Evolutionary conservation across 2,329 filamentous ascomycete genomes (phyloP), one percentile per base, ranked within the genome.

Genomic region (Thelonectria blattea): DNA sequence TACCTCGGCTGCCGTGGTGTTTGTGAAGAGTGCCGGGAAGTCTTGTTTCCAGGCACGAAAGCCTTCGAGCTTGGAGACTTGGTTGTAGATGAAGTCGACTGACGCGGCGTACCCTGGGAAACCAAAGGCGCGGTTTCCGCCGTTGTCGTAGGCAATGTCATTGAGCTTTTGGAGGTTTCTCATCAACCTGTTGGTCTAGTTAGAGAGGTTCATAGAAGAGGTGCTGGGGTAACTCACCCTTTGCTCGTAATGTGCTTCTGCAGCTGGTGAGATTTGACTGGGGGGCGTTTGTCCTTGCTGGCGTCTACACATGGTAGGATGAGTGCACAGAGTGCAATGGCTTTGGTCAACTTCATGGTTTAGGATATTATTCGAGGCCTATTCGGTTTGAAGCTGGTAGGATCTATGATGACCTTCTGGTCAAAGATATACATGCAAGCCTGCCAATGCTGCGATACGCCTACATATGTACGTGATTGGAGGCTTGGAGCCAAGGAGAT

Each of bases 91-190:
- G 34, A 58, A 74, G 41, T 77, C 75, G 0, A 70, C 66, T 1
- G 75, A 77, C 32, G 74, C 81, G 9, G 51, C 64, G n/a, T 74
- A 74, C 17, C 72, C 72, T 1, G 72, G 71, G 15, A 71, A 62
- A 7, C 72, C 72, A 4, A 74, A 74, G 2, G 72, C 72, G 6
- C 72, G 68, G 45, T 74, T 74, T 8, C 72, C 72, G 15, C 71
- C 72, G 17, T 74, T 74, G 30, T 62, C 70, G 20, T 69, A 71
- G 5, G 72, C 72, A n/a, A 74, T 73, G 14, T 70, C 70, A 20
- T 68, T 71, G 18, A 74, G 70, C 2, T 63, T 63, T 11, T 70
- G 60, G 46, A 73, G 55, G 46, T 74, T 73, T 17, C 47, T 59
- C 58, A 71, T 68, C 51, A 71, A 51, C 3, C 69, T 71, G 4